Conservation (phyloP, 176 grass and related monocot genomes). For the Hordeum marinum region DNA sequence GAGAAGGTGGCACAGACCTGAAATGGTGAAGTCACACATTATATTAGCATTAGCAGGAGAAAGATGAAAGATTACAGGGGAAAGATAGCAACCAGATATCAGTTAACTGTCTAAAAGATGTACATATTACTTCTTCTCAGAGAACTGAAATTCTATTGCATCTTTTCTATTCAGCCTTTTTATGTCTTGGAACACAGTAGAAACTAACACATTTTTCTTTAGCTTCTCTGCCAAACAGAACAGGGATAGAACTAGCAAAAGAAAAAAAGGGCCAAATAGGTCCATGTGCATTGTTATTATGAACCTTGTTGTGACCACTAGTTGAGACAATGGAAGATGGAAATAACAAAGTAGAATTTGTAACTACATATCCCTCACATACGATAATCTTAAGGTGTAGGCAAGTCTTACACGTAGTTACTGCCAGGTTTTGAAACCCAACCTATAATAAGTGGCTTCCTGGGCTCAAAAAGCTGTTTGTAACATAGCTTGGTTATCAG, state of each 20-base stretch:
- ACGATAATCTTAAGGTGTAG: no score
- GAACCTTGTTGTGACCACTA: not conserved
- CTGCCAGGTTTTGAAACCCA: no score
- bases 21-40: constrained; percentile 10
- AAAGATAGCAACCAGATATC: not conserved
- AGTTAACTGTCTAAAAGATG: not conserved
- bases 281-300: not conserved
- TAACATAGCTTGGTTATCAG: no score
- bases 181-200: not conserved
- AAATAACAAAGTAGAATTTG: no score
- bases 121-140: not conserved
- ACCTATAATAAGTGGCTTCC: no score
- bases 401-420: no score
- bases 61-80: not conserved
- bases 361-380: no score
- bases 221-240: not conserved
- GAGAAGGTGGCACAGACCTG: constrained; percentile 89
- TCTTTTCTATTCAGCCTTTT: not conserved
- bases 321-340: no score
- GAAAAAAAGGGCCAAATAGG: not conserved
- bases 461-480: no score
- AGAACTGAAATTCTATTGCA: not conserved
- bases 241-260: not conserved
- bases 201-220: not conserved
- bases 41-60: constrained; percentile 25